phyloP scores from a whole-genome alignment of 129 eudicot species.

The Apium graveolens region DNA sequence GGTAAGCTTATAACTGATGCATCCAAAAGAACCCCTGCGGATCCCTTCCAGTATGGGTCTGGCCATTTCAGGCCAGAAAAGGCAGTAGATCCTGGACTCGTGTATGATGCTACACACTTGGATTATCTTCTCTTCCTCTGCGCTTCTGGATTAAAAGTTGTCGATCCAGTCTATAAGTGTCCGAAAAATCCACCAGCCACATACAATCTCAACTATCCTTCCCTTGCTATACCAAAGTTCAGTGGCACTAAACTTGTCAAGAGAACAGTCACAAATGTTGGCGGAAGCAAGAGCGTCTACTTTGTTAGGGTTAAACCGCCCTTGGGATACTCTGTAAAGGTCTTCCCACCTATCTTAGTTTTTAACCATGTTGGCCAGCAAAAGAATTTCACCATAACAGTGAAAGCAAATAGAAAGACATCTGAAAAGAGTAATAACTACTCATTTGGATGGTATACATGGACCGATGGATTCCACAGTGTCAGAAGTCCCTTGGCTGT shows the following conservation, averaged over 20 bases:
- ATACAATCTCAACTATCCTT: conserved; percentile 66
- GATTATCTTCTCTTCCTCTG: conserved; percentile 78
- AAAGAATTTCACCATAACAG: conserved; percentile 53
- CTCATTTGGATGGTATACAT: conserved; percentile 68
- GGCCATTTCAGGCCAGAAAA: conserved; percentile 82
- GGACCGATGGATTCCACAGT: conserved; percentile 62
- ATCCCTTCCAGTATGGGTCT: conserved; percentile 75
- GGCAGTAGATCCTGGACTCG: conserved; percentile 90
- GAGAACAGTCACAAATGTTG: conserved; percentile 78
- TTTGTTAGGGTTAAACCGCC: conserved; percentile 62
- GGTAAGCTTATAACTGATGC: conserved; percentile 63
- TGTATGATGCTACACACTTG: conserved; percentile 69
- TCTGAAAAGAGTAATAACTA: conserved; percentile 21
- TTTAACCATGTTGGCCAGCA: conserved; percentile 52
- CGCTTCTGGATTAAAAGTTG: conserved; percentile 18
- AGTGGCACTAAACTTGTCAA: conserved; percentile 35
- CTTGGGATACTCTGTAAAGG: conserved; percentile 41
- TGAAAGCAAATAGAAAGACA: conserved; percentile 24
- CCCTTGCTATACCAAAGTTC: conserved; percentile 57
- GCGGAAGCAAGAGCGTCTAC: conserved; percentile 47
- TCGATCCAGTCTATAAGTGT: conserved; percentile 40
- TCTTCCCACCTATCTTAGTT: conserved; percentile 48
- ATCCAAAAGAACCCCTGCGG: conserved; percentile 46
- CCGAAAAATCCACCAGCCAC: conserved; percentile 44
- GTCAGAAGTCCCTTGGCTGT: conserved; percentile 83